Base-by-base conservation (phyloP, 176 grass and related monocot genomes). In the Juncus effusus region DNA sequence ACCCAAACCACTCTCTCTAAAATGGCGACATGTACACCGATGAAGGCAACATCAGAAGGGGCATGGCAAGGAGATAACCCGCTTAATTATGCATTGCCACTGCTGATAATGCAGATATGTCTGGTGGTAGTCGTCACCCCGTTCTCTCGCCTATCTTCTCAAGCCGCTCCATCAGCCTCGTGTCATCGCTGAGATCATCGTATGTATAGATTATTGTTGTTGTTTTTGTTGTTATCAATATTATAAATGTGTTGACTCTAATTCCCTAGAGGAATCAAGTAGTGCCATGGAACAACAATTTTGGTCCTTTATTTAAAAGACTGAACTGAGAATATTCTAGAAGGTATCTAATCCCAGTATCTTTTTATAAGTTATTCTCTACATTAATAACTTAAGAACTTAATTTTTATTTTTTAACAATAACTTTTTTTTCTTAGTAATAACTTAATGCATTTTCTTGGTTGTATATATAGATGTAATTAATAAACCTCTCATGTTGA, bases 41-140 rank as follows among this genome's bases (percentile, higher is more conserved):
- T 56, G 66, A 70, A 42, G 66, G 40, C 66, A 6, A 38, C 51
- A 4, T 70, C 66, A 2, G 49, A 70, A 38, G 66, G 66, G 15
- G 66, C 51, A 5, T 70, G 66, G 66, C 66, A 70, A 8, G 66
- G 66, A 41, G 66, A 70, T 53, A n/a, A 70, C 36, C 66, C 66
- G 2, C 66, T 70, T 40, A 44, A 70, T 54, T 70, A 54, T 39
- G 51, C 66, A 10, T 15, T 70, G 51, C 66, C 66, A 15, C 39
- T 70, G 50, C 51, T 70, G 36, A 70, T 56, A 40, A 49, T 70
- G 36, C 66, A 70, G 36, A 70, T 70, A 39, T 56, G 51, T 49
- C 50, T 70, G 7, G 66, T 70, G 2, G 66, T 56, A 4, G 66
- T 56, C 40, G 66, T 70, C n/a, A 70, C 66, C 66, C 10, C 66